Evolutionary conservation across 306 rosid species (phyloP).

Genomic region (Fragaria nilgerrensis): DNA sequence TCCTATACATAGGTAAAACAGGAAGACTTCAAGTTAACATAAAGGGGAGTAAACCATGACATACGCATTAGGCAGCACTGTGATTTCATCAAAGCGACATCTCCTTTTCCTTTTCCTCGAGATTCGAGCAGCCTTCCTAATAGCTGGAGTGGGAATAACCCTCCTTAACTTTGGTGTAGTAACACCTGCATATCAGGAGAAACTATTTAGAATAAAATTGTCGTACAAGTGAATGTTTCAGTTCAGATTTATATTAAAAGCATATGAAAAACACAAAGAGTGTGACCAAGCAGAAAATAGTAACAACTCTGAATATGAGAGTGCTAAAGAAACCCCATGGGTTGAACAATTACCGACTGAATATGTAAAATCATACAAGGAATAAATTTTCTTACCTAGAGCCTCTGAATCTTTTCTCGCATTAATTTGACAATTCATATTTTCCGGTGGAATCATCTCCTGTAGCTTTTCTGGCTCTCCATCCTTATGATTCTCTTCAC

Average conservation of each 20-base stretch:
- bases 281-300: background rate
- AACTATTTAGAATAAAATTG: constrained; percentile 5
- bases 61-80: constrained; percentile 56
- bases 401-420: constrained; percentile 17
- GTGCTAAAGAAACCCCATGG: background rate
- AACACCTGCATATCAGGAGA: constrained; percentile 42
- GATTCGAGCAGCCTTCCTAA: constrained; percentile 36
- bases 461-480: constrained; percentile 19
- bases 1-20: background rate
- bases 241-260: constrained; percentile 4
- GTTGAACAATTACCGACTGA: background rate
- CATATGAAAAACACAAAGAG: constrained; percentile 14
- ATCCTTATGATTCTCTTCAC: constrained; percentile 31
- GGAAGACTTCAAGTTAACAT: background rate
- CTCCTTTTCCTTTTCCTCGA: constrained; percentile 69
- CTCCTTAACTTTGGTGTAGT: constrained; percentile 35
- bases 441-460: constrained; percentile 37
- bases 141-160: constrained; percentile 56
- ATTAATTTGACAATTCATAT: constrained; percentile 14
- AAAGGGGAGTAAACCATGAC: constrained; percentile 24
- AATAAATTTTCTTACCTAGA: constrained; percentile 38
- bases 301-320: background rate
- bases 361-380: constrained; percentile 7
- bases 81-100: constrained; percentile 39
- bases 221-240: background rate